Base-by-base conservation (phyloP, 2,329 filamentous ascomycete genomes). In the Trichoderma citrinoviride region DNA sequence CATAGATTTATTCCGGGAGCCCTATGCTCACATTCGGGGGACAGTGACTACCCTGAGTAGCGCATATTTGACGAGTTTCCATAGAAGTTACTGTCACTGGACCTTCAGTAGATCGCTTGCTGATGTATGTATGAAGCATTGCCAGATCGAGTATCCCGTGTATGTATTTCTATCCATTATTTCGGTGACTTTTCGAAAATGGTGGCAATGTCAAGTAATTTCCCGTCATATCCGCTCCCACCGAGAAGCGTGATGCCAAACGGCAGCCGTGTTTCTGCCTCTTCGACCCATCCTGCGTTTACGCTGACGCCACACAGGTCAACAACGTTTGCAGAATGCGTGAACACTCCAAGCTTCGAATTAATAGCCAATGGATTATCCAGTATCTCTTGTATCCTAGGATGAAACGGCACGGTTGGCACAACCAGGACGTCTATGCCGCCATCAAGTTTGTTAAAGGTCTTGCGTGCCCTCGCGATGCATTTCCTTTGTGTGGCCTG, bases 371-470 rank as follows among this genome's bases (percentile, higher is more conserved):
- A 2, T 25, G 58, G 58, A n/a, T 29, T 7, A 12, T 53, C 58
- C 12, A 25, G 2, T 23, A 61, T 43, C 17, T 61, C 47, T 44
- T 61, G 47, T 7, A 61, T 61, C 15, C 47, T 61, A 12, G 58
- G 58, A 21, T 61, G 58, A 1, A 17, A 61, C 1, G 58, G 58
- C 14, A 44, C 47, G n/a, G 21, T 53, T 6, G 58, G 58, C 37
- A 61, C 37, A 14, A 61, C 47, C 33, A 61, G 23, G 44, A 61
- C 58, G n/a, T 61, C 58, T 8, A 61, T 61, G 12, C 58, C 58
- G 8, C 7, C 58, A 14, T 61, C 58, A 1, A 61, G 19, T 5
- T 53, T 61, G 25, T 61, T 33, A 15, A 61, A 61, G 1, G 25
- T 33, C 15, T 19, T 47, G 29, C 47, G 58, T 15, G 4, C 15